These are phyloP conservation scores for Truncatella angustata DNA, from an alignment of 2,329 filamentous ascomycete genomes.

Conservation along the genomic window DNA sequence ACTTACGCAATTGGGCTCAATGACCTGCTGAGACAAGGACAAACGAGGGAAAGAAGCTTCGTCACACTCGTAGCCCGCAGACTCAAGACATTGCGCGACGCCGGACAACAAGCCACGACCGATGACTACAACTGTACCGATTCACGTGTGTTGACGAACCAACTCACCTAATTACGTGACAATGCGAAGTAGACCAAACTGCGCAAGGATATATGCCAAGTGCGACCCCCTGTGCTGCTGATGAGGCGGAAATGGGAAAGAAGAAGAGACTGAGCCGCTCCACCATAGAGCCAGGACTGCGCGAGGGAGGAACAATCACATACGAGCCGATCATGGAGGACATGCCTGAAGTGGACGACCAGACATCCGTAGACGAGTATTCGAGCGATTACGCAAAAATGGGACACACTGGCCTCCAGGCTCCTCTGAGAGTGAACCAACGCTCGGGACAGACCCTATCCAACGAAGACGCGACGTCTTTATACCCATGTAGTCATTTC, in stretches of 20 bases:
- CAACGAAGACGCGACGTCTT: constrained; percentile 37
- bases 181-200: not conserved
- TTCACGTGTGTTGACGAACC: not conserved
- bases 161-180: not conserved
- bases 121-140: not conserved
- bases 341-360: constrained; percentile 26
- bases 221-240: not conserved
- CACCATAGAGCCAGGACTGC: not conserved
- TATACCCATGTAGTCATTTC: constrained; percentile 41
- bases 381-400: constrained; percentile 18
- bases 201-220: not conserved
- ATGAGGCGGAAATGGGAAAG: not conserved
- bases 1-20: no score
- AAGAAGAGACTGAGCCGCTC: not conserved
- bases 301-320: not conserved
- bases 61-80: no score
- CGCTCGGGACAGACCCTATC: constrained; percentile 16
- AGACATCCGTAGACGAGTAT: constrained; percentile 26
- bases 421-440: constrained; percentile 14
- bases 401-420: constrained; percentile 20
- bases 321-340: not conserved
- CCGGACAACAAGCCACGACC: no score
- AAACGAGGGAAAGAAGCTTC: no score
- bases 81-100: no score
- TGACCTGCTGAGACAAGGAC: no score